Evolutionary conservation across 164 flowering plant species (phyloP), one percentile per base, ranked within the genome.

Genomic region (Aristolochia fimbriata): DNA sequence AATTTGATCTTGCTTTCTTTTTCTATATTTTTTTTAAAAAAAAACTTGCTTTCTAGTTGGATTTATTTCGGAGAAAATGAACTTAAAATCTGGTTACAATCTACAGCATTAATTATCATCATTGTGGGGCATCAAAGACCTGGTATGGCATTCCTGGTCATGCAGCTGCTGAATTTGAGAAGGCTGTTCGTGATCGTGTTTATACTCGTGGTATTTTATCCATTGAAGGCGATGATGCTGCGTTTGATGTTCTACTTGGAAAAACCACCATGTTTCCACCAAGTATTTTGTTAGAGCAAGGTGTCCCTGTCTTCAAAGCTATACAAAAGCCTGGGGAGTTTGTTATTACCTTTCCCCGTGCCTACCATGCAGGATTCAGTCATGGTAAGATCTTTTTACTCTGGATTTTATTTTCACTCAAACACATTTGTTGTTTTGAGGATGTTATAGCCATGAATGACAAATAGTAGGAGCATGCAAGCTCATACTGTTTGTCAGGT

Each of bases 111-210:
- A 94, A 91, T 67, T 94, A 91, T 68, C 96, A 85, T 69, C 99
- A 94, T 48, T 90, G 95, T 74, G 99, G 99, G 47, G 99, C 99
- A 62, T 78, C 91, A 65, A 94, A 94, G 77, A 94, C 96, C 37
- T 94, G 99, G 99, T 94, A 94, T 77, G 99, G 97, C 15, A 70
- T 94, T 71, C 99, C 99, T 19, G 96, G 96, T 66, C 79, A 79
- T 63, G 90, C 94, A 10, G 99, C 99, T 62, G 56, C 80, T 53
- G 78, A 77, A 23, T 94, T 91, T 80, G 99, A 94, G 66, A 88
- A 78, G 69, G 94, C 80, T n/a, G 97, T 84, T n/a, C 70, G 73
- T 66, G 88, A 84, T 62, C 80, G 80, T 77, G 97, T 94, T 19
- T 94, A 91, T 56, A 76, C 73, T 21, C 71, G 49, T 65, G 90